Evolutionary conservation across 176 grass and related monocot species (phyloP), one percentile per base, ranked within the genome.

Genomic region (Triticum aestivum): DNA sequence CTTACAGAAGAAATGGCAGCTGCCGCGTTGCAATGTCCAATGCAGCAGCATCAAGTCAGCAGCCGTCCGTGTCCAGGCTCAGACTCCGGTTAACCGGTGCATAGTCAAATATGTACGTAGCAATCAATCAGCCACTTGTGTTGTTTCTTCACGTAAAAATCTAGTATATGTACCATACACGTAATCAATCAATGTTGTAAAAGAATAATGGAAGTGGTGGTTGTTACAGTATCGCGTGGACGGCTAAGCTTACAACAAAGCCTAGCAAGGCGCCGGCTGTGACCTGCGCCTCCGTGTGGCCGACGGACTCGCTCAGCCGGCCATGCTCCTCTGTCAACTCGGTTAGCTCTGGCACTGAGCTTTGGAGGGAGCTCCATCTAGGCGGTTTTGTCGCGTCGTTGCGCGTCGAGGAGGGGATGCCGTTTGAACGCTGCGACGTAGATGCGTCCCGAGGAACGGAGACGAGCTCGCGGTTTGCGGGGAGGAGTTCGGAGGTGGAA

Each of bases 211-310:
- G 33, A 0, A 34, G n/a, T 80, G 14, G 26, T 54, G 5, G 76
- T 90, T 87, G 79, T 90, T 87, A 99, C 65, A 94, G 79, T 86
- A 68, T 66, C 29, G 81, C 64, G 71, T 94, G 88, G 33, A 89
- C 76, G 8, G 83, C 81, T 77, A 94, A 81, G 73, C 93, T 94
- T 74, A 91, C 81, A 84, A 83, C 23, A 80, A 99, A 90, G 58
- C 97, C 94, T 81, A 98, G 70, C 61, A 98, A 45, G 75, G 94
- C 93, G 23, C 97, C 97, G 30, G 64, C 92, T 2, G 89, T 54
- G 65, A 98, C 97, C 75, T 98, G 88, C 62, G 91, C 39, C 61
- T 86, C 89, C 49, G 94, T 98, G 82, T 98, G 97, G 11, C 97
- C 97, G 18, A 98, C 92, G 3, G 85, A 87, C 82, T 98, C 92